phyloP scores from a whole-genome alignment of 371 early-diverging fungal species.

The Gilbertella persicaria region DNA sequence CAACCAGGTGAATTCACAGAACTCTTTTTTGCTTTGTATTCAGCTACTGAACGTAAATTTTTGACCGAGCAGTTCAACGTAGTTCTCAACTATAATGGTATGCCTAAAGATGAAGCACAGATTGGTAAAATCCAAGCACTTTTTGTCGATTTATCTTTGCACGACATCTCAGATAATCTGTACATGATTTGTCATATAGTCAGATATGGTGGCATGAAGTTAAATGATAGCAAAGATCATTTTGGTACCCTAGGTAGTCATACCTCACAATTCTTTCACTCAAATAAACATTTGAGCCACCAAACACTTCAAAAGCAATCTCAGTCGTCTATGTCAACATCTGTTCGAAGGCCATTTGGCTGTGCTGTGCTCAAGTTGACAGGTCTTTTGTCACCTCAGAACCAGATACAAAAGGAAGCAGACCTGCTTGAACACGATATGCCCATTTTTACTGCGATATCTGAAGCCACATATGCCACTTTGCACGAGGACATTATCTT shows the following conservation, averaged over 20 bases:
- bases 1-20: slow-evolving; percentile 66
- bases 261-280: slow-evolving; percentile 15
- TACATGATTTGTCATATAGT: slow-evolving; percentile 69
- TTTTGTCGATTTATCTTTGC: slow-evolving; percentile 58
- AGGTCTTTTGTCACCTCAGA: slow-evolving; percentile 28
- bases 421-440: slow-evolving; percentile 50
- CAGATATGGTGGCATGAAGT: slow-evolving; percentile 64
- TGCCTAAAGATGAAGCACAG: slow-evolving; percentile 56
- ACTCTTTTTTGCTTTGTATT: slow-evolving; percentile 68
- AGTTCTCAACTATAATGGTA: slow-evolving; percentile 55
- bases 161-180: slow-evolving; percentile 54
- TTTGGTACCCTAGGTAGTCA: slow-evolving; percentile 10
- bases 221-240: slow-evolving; percentile 51
- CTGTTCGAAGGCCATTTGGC: slow-evolving; percentile 64
- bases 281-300: slow-evolving; percentile 19
- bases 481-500: slow-evolving; percentile 66
- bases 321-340: slow-evolving; percentile 5
- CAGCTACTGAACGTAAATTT: slow-evolving; percentile 44
- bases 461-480: slow-evolving; percentile 56
- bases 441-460: slow-evolving; percentile 56
- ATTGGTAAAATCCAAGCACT: slow-evolving; percentile 56
- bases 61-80: slow-evolving; percentile 69
- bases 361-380: slow-evolving; percentile 63
- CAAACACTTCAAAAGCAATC: slow-evolving; percentile 5
- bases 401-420: slow-evolving; percentile 10